Conservation (phyloP, 805 yeast species). For the Hanseniaspora singularis region DNA sequence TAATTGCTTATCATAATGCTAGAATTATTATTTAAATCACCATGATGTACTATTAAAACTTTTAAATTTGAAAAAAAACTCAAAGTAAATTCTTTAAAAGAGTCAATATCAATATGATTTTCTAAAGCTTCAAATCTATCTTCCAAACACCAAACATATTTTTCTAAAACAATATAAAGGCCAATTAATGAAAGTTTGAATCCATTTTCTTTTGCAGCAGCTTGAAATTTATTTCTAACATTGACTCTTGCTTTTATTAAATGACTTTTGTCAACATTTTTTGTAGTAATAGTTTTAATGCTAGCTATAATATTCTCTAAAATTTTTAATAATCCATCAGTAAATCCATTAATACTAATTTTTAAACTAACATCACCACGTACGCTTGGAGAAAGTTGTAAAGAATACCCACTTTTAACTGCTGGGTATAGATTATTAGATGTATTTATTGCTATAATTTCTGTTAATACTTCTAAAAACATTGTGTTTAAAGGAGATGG, state of each 20-base stretch:
- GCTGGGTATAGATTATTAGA: conserved; percentile 39
- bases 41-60: conserved; percentile 38
- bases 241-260: conserved; percentile 39
- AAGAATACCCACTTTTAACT: conserved; percentile 43
- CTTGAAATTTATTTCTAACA: conserved; percentile 38
- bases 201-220: conserved; percentile 35
- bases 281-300: conserved; percentile 1
- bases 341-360: conserved; percentile 45
- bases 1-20: conserved; percentile 19
- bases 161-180: conserved; percentile 42
- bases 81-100: conserved; percentile 27
- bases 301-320: conserved; percentile 25
- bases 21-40: conserved; percentile 32
- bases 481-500: conserved; percentile 34
- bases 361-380: conserved; percentile 44
- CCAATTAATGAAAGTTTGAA: conserved; percentile 40
- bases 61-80: conserved; percentile 26
- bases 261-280: conserved; percentile 23
- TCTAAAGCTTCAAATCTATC: conserved; percentile 42
- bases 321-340: conserved; percentile 30
- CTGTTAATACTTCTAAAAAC: conserved; percentile 43
- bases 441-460: conserved; percentile 34
- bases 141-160: conserved; percentile 41
- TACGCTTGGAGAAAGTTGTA: conserved; percentile 44
- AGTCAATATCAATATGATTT: conserved; percentile 35